Evolutionary conservation across 2,329 filamentous ascomycete genomes (phyloP), one percentile per base, ranked within the genome.

Genomic region (Phialocephala sp.): DNA sequence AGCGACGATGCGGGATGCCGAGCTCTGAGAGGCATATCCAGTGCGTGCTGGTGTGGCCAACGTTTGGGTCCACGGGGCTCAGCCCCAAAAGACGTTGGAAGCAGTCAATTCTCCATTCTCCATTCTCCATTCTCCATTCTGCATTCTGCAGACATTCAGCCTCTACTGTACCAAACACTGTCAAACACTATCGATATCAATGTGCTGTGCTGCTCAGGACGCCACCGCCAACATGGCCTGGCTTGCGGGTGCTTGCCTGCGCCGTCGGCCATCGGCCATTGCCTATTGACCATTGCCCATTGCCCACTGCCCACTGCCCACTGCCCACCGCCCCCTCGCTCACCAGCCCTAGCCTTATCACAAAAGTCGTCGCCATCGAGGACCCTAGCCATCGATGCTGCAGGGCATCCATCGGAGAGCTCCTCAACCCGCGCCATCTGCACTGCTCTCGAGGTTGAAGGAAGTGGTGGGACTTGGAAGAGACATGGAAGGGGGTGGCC

Each of bases 171-270:
- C n/a, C n/a, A n/a, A n/a, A n/a, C n/a, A n/a, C n/a, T n/a, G n/a
- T 57, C 55, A 57, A 57, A 57, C 50, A 35, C 24, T 50, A 50
- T 50, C 45, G 45, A 55, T 36, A 55, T 36, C 35, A 55, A 24
- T 18, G 24, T 41, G 11, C 37, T 5, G 12, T 18, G 15, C 3
- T 18, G n/a, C n/a, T n/a, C n/a, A n/a, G n/a, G n/a, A n/a, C n/a
- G n/a, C 11, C 45, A 50, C n/a, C 18, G 20, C n/a, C n/a, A 20
- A n/a, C 45, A 11, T n/a, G 22, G 11, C 45, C 11, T 11, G 20
- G n/a, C 45, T n/a, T 3, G n/a, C 22, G 50, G 22, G 22, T 32
- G 11, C 50, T 18, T 54, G 50, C 50, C 50, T 54, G 20, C 27
- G 50, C 50, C 50, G 24, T 18, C 24, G 50, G 45, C 41, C 41